Evolutionary conservation across 768 basidiomycete species (phyloP).

Genomic region (Auriscalpium microsporum): DNA sequence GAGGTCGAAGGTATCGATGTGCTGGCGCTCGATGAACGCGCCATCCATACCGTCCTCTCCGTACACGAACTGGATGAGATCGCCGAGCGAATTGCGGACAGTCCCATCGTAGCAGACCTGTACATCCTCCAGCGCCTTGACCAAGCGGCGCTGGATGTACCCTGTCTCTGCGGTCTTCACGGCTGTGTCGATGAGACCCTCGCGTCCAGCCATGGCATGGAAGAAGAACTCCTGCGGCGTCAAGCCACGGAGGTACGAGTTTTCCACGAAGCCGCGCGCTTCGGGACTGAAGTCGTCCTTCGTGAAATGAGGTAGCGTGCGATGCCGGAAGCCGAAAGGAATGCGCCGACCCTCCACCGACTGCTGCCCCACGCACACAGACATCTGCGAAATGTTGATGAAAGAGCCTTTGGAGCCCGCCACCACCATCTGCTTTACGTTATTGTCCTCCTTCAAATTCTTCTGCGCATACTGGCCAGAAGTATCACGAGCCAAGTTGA

Average conservation of each 20-base stretch:
- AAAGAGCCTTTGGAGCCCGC: slow-evolving; percentile 98
- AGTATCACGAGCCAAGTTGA: slow-evolving; percentile 91
- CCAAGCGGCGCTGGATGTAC: slow-evolving; percentile 95
- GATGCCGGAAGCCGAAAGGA: slow-evolving; percentile 95
- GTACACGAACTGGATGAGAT: slow-evolving; percentile 93
- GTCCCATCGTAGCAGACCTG: slow-evolving; percentile 98
- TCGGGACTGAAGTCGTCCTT: slow-evolving; percentile 99
- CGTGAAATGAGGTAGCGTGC: slow-evolving; percentile 93
- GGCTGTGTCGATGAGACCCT: slow-evolving; percentile 97
- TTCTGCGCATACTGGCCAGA: slow-evolving; percentile 97
- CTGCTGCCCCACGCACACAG: slow-evolving; percentile 97
- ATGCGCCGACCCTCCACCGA: slow-evolving; percentile 97
- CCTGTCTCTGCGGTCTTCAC: slow-evolving; percentile 99
- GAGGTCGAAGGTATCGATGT: slow-evolving; percentile 80
- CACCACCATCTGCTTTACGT: slow-evolving; percentile 99
- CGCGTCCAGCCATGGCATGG: slow-evolving; percentile 99
- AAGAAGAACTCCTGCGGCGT: slow-evolving; percentile 99
- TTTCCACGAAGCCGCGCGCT: slow-evolving; percentile 97
- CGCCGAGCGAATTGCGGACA: slow-evolving; percentile 93
- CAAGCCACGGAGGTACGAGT: slow-evolving; percentile 92
- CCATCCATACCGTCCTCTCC: slow-evolving; percentile 99
- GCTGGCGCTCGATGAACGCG: slow-evolving; percentile 93
- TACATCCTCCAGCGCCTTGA: slow-evolving; percentile 96
- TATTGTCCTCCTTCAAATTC: slow-evolving; percentile 97
- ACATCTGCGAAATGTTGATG: slow-evolving; percentile 99